A percentile compares a stretch with the other conserved stretches of the same genome.
phyloP scores from a whole-genome alignment of 441 rosid species.

The Adansonia madagascariensis region DNA sequence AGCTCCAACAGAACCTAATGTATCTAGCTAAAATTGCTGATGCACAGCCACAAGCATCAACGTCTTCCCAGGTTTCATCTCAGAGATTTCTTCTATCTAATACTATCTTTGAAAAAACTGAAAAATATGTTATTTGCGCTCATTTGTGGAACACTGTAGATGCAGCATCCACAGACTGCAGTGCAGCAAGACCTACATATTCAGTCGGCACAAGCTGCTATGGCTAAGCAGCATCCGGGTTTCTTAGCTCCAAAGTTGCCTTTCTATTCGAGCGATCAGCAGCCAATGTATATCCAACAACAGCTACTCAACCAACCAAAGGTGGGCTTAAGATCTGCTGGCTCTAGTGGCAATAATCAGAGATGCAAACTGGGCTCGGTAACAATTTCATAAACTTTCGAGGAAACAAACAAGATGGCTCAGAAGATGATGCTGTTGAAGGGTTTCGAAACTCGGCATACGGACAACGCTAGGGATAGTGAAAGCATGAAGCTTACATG shows the following conservation, averaged over 20 bases:
- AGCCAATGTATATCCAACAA: slow-evolving; percentile 31
- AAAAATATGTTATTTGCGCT: background rate
- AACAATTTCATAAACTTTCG: slow-evolving; percentile 24
- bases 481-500: slow-evolving; percentile 4
- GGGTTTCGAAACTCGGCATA: background rate
- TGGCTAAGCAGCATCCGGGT: slow-evolving; percentile 34
- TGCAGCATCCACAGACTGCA: slow-evolving; percentile 21
- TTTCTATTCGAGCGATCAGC: slow-evolving; percentile 26
- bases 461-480: background rate
- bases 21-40: slow-evolving; percentile 32
- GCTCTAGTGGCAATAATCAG: slow-evolving; percentile 21
- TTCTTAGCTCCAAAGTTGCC: slow-evolving; percentile 23
- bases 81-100: background rate
- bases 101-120: background rate
- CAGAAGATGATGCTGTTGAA: slow-evolving; percentile 19
- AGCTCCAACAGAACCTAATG: slow-evolving; percentile 32
- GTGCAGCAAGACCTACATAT: slow-evolving; percentile 34
- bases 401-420: slow-evolving; percentile 27
- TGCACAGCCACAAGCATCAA: slow-evolving; percentile 25
- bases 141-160: slow-evolving; percentile 22
- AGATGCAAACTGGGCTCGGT: slow-evolving; percentile 29
- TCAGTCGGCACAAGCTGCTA: slow-evolving; percentile 34
- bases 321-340: slow-evolving; percentile 30
- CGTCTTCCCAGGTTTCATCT: slow-evolving; percentile 21
- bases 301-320: slow-evolving; percentile 40